These are phyloP conservation scores for Boletus huronensis DNA, from an alignment of 768 basidiomycete genomes.

Conservation along the genomic window DNA sequence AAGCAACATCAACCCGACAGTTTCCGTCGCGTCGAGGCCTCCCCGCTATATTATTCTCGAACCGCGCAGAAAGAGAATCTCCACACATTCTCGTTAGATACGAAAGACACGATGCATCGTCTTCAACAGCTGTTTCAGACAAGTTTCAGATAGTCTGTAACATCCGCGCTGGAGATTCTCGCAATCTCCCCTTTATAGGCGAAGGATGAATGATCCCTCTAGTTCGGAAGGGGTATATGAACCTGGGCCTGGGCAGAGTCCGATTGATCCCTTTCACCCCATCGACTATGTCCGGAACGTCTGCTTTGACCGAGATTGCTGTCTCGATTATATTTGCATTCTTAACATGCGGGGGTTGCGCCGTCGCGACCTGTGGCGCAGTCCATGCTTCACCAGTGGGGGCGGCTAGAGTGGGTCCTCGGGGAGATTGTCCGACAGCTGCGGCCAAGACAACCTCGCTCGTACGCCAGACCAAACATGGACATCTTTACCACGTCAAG, in stretches of 20 bases:
- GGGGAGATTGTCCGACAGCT: not conserved
- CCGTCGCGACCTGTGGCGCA: not conserved
- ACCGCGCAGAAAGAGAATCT: not conserved
- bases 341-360: slow-evolving; percentile 2
- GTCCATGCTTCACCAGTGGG: not conserved
- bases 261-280: not conserved
- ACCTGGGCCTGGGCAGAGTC: too few relatives aligned
- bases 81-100: not conserved
- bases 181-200: not conserved
- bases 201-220: not conserved
- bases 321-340: not conserved
- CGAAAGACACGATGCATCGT: not conserved
- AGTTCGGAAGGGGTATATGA: not conserved
- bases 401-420: not conserved
- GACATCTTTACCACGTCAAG: not conserved
- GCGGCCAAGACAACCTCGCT: not conserved
- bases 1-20: too few relatives aligned
- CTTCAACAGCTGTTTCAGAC: not conserved
- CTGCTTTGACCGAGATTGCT: not conserved
- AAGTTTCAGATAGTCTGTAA: not conserved
- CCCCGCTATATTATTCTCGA: not conserved
- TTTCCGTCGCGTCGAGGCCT: not conserved
- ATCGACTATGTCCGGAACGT: not conserved
- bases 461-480: not conserved
- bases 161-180: not conserved